These are phyloP conservation scores for Carallia brachiata DNA, from an alignment of 345 rosid genomes.

Conservation along the genomic window DNA sequence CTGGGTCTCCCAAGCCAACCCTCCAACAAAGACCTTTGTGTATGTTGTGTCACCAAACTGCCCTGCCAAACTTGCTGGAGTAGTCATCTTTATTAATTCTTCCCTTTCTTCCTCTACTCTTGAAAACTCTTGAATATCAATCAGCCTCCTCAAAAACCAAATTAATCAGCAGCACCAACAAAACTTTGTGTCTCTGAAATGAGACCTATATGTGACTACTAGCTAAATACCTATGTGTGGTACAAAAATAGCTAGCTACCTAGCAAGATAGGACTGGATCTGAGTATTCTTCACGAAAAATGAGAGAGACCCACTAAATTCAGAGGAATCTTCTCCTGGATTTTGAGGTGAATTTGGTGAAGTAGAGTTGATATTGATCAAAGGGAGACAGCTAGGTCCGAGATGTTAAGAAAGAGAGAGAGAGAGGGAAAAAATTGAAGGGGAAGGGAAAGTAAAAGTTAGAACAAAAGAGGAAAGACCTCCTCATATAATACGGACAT, in stretches of 20 bases:
- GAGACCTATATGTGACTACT: background rate
- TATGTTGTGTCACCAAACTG: slow-evolving; percentile 49
- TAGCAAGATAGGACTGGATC: background rate
- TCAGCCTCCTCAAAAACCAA: background rate
- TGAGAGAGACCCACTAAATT: slow-evolving; percentile 5
- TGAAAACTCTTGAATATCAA: background rate
- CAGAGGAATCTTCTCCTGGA: slow-evolving; percentile 5
- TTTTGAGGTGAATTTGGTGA: background rate
- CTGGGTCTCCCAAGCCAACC: slow-evolving; percentile 45
- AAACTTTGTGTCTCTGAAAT: slow-evolving; percentile 2
- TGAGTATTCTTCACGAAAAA: background rate
- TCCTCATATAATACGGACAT: slow-evolving; percentile 35
- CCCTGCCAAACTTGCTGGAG: slow-evolving; percentile 45
- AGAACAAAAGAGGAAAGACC: background rate
- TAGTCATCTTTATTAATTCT: slow-evolving; percentile 26
- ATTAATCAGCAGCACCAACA: slow-evolving; percentile 3
- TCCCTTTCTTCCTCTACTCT: background rate
- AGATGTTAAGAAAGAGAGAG: slow-evolving; percentile 13
- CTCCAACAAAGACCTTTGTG: slow-evolving; percentile 47
- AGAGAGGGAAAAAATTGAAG: no score
- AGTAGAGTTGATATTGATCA: background rate
- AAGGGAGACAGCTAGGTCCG: slow-evolving; percentile 38
- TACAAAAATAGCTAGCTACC: background rate
- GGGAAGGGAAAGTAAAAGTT: slow-evolving; percentile 46
- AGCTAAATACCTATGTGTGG: background rate